These are phyloP conservation scores for Bidens hawaiensis DNA, from an alignment of 140 eudicot species.

Conservation along the genomic window DNA sequence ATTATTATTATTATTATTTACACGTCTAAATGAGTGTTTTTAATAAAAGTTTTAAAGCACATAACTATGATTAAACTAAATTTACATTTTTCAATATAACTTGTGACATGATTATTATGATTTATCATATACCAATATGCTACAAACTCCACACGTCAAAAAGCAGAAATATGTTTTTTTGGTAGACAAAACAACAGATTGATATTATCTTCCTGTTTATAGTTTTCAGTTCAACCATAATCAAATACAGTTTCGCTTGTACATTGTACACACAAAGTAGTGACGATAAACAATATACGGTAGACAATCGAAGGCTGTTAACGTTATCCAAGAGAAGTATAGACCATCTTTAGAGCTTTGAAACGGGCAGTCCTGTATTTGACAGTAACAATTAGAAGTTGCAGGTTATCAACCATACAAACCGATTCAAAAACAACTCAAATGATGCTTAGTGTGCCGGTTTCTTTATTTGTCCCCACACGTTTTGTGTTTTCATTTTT, in stretches of 20 bases:
- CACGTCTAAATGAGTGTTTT: no score
- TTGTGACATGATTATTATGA: neutral
- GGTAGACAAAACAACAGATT: neutral
- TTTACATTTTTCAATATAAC: no score
- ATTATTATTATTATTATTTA: no score
- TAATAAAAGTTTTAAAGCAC: no score
- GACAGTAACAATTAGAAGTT: neutral
- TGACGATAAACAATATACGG: slow-evolving; percentile 21
- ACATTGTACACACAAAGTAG: slow-evolving; percentile 26
- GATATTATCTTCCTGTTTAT: neutral
- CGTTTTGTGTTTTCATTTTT: neutral
- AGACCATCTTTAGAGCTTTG: slow-evolving; percentile 51
- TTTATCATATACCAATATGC: neutral
- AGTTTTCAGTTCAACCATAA: slow-evolving; percentile 5
- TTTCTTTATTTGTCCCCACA: neutral
- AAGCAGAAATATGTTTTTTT: no score
- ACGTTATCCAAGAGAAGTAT: slow-evolving; percentile 2
- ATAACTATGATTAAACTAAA: no score
- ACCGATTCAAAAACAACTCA: neutral
- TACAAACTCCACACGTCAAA: neutral
- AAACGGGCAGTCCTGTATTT: slow-evolving; percentile 62
- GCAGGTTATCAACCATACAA: neutral
- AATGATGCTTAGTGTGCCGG: neutral
- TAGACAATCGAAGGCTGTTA: slow-evolving; percentile 7
- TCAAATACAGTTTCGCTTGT: slow-evolving; percentile 19